Evolutionary conservation across 176 grass and related monocot genomes (phyloP), one percentile per base, ranked within the genome.

Genomic region (Pontederia crassipes): DNA sequence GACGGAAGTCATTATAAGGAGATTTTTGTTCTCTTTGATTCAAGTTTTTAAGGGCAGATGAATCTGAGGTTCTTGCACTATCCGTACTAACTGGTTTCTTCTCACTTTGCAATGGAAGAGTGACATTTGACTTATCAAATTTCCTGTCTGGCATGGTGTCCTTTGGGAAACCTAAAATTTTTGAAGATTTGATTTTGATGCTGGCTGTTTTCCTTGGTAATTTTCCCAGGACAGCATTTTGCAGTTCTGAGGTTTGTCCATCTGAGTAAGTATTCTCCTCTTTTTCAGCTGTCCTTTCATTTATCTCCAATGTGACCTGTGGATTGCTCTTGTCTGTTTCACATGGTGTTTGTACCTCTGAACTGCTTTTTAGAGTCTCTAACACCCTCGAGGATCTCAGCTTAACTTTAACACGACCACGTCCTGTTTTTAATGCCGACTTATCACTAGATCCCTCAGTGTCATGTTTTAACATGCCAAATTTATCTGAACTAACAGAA

Each of bases 371-470:
- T 52, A 59, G 73, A 18, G 45, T 64, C 45, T 86, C 82, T 1
- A 16, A 58, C 11, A 66, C 13, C 62, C 81, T 86, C 17, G 60
- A 63, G 45, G 79, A 85, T 28, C 79, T 90, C 1, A 90, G 78
- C 67, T 90, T 90, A n/a, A 90, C 45, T 62, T 74, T 90, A 17
- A 90, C 75, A 2, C 82, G 76, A 10, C 75, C 59, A 17, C 74
- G 81, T 3, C 84, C 86, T 0, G 71, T 58, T 11, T 75, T 79
- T 28, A 65, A 68, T 50, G 72, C 82, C 0, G 78, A 76, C 55
- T 68, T 82, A n/a, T 63, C 57, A 58, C 67, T 73, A 0, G 61
- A 40, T 18, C 53, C 60, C 40, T 90, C 76, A 1, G 18, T 28
- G 0, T 53, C 70, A 18, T 20, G 77, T 14, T 16, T 55, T 11